Conservation (phyloP, 192 early-diverging fungal genomes). For the Coemansia sp. region DNA sequence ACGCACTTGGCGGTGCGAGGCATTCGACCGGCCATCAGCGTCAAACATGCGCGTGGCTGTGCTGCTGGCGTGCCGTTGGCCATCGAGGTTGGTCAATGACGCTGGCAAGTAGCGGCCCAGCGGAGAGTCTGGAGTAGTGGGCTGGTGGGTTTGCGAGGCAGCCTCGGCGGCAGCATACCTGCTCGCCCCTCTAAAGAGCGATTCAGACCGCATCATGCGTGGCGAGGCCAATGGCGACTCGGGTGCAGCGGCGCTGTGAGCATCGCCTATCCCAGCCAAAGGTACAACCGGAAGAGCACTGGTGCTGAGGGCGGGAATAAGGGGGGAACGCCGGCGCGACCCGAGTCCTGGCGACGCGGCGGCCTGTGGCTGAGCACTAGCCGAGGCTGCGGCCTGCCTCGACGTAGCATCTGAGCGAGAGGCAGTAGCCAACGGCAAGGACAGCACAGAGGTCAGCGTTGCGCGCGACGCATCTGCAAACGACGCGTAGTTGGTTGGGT, state of each 20-base stretch:
- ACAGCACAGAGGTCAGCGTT: conserved; percentile 4
- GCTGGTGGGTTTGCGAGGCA: not conserved
- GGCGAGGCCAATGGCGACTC: conserved; percentile 5
- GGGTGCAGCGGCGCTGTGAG: not conserved
- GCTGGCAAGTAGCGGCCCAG: conserved; percentile 20
- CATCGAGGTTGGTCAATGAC: conserved; percentile 31
- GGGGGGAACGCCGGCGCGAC: conserved; percentile 16
- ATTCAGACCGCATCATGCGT: conserved; percentile 11
- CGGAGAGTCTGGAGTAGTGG: conserved; percentile 31
- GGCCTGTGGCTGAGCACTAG: not conserved
- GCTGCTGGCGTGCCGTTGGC: not conserved
- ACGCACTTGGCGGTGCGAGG: not conserved
- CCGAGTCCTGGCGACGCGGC: not conserved
- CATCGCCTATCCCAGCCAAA: not conserved
- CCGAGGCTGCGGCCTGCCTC: not conserved
- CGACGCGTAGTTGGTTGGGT: conserved; percentile 14
- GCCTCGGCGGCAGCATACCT: conserved; percentile 17
- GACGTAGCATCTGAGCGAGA: not conserved
- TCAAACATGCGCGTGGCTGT: not conserved
- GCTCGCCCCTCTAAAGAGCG: conserved; percentile 6
- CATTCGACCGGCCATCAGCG: not conserved
- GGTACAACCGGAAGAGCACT: not conserved
- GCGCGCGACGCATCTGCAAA: not conserved
- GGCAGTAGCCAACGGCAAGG: not conserved
- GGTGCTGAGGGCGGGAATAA: conserved; percentile 7